Evolutionary conservation across 1,284 basidiomycete species (phyloP), one percentile per base, ranked within the genome.

Genomic region (Cutaneotrichosporon dermatis): DNA sequence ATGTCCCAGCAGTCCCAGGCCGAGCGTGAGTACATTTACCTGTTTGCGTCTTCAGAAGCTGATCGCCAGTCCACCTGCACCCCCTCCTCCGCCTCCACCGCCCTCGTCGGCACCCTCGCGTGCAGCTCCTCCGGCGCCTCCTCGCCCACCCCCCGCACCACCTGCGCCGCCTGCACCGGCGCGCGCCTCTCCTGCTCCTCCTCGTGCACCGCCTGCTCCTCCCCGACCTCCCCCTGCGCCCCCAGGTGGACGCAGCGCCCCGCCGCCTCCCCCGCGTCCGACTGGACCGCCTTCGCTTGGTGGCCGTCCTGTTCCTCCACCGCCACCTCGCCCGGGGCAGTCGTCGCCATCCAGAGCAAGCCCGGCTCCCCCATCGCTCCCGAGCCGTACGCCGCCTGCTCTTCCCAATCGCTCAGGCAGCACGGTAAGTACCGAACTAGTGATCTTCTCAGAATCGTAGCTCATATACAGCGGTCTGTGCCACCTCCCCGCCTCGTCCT

Each of bases 371-470:
- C 62, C 60, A 5, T 57, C 67, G 50, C 63, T 63, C 25, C 58
- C 64, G 86, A 83, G 11, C 88, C 83, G 75, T 83, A 88, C 11
- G 86, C 88, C 12, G 74, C 88, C 83, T 5, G 89, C 83, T 69
- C 85, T 59, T 87, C 8, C 88, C 88, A 2, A 77, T 81, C 4
- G 80, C 88, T 53, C 50, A 1, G 15, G 45, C 56, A 15, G 40
- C 62, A 13, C 25, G 25, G 25, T 25, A 25, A 25, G 25, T 25
- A 25, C 25, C 25, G 25, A 25, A 25, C 25, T 25, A 25, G 25
- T 25, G 25, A 25, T 25, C 25, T 25, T 69, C 67, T 68, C 44
- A 62, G 65, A 64, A 39, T 4, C 39, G 39, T 40, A 40, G 12
- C 9, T 40, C 15, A 40, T 33, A 51, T 9, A 13, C 25, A 25